Base-by-base conservation (phyloP, 1,139 yeast genomes). In the Kurtzmaniella quercitrusa region DNA sequence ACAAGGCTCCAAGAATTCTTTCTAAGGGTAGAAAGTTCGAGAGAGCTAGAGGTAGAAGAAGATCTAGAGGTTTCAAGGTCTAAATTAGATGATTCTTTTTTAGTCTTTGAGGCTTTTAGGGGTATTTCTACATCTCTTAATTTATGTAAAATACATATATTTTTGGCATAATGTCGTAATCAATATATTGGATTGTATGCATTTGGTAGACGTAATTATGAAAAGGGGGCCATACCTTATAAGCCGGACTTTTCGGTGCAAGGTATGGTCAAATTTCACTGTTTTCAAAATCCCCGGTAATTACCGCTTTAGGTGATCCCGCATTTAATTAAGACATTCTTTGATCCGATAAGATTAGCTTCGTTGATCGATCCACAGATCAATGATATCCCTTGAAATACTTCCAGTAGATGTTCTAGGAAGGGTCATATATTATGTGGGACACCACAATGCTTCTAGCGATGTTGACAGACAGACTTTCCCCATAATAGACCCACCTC, bases 41-140 rank as follows among this genome's bases (percentile, higher is more conserved):
- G 84, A 88, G 94, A 78, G 98, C 97, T 66, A 93, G 98, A 88
- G 98, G 98, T 84, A 94, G 88, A 77, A 85, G 99, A 82, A 85
- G 81, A 75, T 91, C 98, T 59, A 88, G 95, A 84, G 98, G 96
- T 82, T 93, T 93, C 98, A 93, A 93, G 88, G 99, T 94, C 78
- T 93, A 93, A 88, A 65, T 60, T 65, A 63, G 56, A 53, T 59
- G 34, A 48, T 36, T 22, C 22, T 36, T n/a, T 9, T 20, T 36
- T 35, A 36, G 20, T 16, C 42, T 36, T 34, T 23, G 30, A n/a
- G 15, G 18, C 37, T 20, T 32, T n/a, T 33, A 33, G 5, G 7
- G 33, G 33, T 15, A n/a, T 39, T 22, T 19, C 6, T 30, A 26
- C 32, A 33, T 14, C 41, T 28, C 21, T 33, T 38, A 34, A 41